A percentile compares a stretch with the other conserved stretches of the same genome.
phyloP scores from a whole-genome alignment of 2,329 filamentous ascomycete species.

The Clonostachys byssicola region DNA sequence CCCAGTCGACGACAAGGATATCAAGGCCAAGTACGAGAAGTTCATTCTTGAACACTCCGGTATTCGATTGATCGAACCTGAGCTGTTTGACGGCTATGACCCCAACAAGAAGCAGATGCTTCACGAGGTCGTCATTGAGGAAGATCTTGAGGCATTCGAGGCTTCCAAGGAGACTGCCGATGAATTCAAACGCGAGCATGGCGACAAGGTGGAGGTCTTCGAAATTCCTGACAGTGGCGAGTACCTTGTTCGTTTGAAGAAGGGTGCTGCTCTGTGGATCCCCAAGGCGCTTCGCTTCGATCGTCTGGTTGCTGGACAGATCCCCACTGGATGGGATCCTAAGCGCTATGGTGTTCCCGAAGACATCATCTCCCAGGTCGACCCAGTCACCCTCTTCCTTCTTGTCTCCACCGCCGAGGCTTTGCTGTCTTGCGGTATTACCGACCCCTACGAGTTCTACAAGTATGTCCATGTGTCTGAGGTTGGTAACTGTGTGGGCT shows the following conservation, averaged over 20 bases:
- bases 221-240: constrained; percentile 92
- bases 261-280: constrained; percentile 91
- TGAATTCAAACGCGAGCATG: constrained; percentile 95
- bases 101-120: constrained; percentile 98
- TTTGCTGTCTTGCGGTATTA: constrained; percentile 88
- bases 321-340: constrained; percentile 95
- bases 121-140: constrained; percentile 95
- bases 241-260: constrained; percentile 90
- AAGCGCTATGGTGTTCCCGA: constrained; percentile 95
- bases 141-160: constrained; percentile 96
- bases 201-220: constrained; percentile 96
- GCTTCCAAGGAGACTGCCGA: constrained; percentile 94
- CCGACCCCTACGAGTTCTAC: constrained; percentile 99
- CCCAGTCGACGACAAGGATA: constrained; percentile 95
- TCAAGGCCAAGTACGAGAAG: constrained; percentile 97
- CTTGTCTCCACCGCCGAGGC: constrained; percentile 92
- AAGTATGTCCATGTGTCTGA: constrained; percentile 98
- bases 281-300: constrained; percentile 97
- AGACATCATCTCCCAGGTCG: constrained; percentile 96
- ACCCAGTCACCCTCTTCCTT: constrained; percentile 92
- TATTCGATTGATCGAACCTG: constrained; percentile 95
- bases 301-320: constrained; percentile 92
- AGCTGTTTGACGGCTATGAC: constrained; percentile 94
- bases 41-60: constrained; percentile 93
- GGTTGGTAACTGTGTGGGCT: constrained; percentile 96